A percentile compares a stretch with the other conserved stretches of the same genome.
phyloP scores from a whole-genome alignment of 768 basidiomycete genomes.

The Leccinum variicolor region DNA sequence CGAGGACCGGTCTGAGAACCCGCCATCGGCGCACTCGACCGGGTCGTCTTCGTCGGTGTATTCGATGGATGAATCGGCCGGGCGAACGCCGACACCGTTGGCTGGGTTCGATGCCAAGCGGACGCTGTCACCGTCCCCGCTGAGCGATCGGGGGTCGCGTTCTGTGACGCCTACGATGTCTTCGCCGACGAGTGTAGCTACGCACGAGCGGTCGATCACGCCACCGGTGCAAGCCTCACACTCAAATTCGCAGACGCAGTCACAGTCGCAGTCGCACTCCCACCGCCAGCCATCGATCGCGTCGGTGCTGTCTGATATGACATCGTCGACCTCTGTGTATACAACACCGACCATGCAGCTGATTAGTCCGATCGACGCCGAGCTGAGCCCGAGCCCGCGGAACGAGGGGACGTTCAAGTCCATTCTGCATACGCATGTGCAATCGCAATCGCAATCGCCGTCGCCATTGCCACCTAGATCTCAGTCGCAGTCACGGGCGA shows the following conservation, averaged over 20 bases:
- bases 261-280: constrained; percentile 16
- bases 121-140: constrained; percentile 18
- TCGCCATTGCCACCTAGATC: background rate
- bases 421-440: background rate
- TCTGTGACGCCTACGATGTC: constrained; percentile 26
- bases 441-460: background rate
- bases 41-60: constrained; percentile 50
- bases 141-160: constrained; percentile 21
- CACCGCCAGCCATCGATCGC: constrained; percentile 69
- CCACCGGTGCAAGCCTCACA: constrained; percentile 25
- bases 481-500: constrained; percentile 11
- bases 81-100: constrained; percentile 32
- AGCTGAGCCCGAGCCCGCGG: background rate
- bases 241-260: constrained; percentile 5
- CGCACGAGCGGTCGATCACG: constrained; percentile 21
- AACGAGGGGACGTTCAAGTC: constrained; percentile 29
- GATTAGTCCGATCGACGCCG: constrained; percentile 22
- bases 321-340: constrained; percentile 39
- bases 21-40: constrained; percentile 28
- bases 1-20: constrained; percentile 21
- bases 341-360: constrained; percentile 39
- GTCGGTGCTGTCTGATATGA: constrained; percentile 65
- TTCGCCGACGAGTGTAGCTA: background rate
- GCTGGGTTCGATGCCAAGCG: constrained; percentile 14
- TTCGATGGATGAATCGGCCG: constrained; percentile 44